Evolutionary conservation across 208 protist species (phyloP).

Genomic region (Leptomonas seymouri): DNA sequence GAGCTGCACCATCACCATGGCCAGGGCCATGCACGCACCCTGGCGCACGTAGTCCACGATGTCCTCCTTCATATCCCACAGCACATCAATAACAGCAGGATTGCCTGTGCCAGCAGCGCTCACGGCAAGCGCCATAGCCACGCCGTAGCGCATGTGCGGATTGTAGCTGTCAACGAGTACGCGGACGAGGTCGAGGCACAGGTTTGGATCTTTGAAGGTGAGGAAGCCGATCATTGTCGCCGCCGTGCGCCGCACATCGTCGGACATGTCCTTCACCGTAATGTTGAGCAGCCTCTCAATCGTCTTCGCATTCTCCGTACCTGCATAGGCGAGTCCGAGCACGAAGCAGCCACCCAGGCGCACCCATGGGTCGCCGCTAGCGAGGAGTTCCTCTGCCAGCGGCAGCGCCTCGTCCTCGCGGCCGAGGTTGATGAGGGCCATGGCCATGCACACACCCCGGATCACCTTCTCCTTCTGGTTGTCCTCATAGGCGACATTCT

Average conservation of each 20-base stretch:
- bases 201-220: conserved; percentile 94
- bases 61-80: conserved; percentile 96
- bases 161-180: conserved; percentile 98
- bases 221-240: conserved; percentile 98
- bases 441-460: conserved; percentile 95
- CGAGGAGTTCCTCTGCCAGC: conserved; percentile 93
- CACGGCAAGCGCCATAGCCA: conserved; percentile 98
- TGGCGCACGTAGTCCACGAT: conserved; percentile 98
- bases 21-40: conserved; percentile 96
- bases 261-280: conserved; percentile 97
- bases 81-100: conserved; percentile 92
- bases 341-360: conserved; percentile 97
- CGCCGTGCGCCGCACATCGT: conserved; percentile 98
- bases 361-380: conserved; percentile 96
- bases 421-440: conserved; percentile 97
- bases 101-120: conserved; percentile 96
- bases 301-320: conserved; percentile 94
- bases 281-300: conserved; percentile 97
- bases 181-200: conserved; percentile 86
- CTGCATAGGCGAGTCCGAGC: conserved; percentile 97
- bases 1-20: conserved; percentile 97
- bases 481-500: conserved; percentile 93
- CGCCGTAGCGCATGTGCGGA: conserved; percentile 98
- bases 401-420: conserved; percentile 95
- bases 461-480: conserved; percentile 99